Conservation (phyloP, 2,329 filamentous ascomycete genomes). For the Penicillium sp. region DNA sequence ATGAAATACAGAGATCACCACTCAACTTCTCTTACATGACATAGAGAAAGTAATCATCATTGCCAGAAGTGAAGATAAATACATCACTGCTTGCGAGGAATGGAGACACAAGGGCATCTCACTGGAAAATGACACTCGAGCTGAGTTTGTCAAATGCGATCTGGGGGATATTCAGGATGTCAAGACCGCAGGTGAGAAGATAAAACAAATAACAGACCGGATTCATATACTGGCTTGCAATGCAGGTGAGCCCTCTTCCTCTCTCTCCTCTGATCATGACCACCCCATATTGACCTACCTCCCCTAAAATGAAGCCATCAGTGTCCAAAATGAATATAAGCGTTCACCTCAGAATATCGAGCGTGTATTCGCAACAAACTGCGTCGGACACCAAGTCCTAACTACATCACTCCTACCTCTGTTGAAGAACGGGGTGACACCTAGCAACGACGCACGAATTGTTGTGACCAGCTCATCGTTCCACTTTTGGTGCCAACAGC, state of each 20-base stretch:
- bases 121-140: slow-evolving; percentile 19
- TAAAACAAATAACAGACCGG: slow-evolving; percentile 23
- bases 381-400: slow-evolving; percentile 52
- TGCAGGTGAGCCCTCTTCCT: slow-evolving; percentile 22
- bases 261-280: background rate
- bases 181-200: slow-evolving; percentile 19
- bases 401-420: slow-evolving; percentile 48
- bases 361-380: slow-evolving; percentile 49
- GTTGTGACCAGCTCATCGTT: slow-evolving; percentile 43
- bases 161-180: slow-evolving; percentile 28
- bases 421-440: slow-evolving; percentile 21
- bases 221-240: slow-evolving; percentile 36
- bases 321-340: slow-evolving; percentile 21
- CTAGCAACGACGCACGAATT: slow-evolving; percentile 43
- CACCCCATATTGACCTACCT: too few species aligned
- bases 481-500: slow-evolving; percentile 26
- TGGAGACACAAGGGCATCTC: slow-evolving; percentile 23
- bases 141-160: slow-evolving; percentile 32
- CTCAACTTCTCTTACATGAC: slow-evolving; percentile 32
- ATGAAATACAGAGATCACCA: slow-evolving; percentile 25
- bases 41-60: slow-evolving; percentile 32
- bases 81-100: slow-evolving; percentile 20
- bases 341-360: slow-evolving; percentile 45
- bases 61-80: slow-evolving; percentile 26
- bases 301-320: slow-evolving; percentile 13